These are phyloP conservation scores for Talaromyces sp. DNA, from an alignment of 2,329 filamentous ascomycete genomes.

Conservation along the genomic window DNA sequence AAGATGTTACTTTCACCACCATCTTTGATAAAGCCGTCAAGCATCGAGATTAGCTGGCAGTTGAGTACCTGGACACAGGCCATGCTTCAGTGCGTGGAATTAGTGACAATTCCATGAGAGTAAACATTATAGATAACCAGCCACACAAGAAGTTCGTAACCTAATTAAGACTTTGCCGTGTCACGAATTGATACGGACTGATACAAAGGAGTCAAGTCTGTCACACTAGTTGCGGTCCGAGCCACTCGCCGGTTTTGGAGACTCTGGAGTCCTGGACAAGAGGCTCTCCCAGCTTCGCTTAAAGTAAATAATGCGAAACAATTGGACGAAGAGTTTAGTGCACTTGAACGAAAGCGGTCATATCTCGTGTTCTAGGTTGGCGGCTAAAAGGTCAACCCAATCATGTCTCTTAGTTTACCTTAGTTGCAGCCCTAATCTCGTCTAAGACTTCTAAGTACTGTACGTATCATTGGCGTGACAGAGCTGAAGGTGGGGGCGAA, in stretches of 20 bases:
- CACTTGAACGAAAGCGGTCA: not conserved
- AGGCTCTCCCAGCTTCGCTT: not conserved
- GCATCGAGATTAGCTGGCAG: not conserved
- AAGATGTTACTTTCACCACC: not conserved
- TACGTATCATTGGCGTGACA: too few species aligned
- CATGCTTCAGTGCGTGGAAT: not conserved
- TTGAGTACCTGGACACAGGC: not conserved
- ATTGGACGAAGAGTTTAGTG: not conserved
- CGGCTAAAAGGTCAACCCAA: not conserved
- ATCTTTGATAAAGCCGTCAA: not conserved
- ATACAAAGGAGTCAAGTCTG: not conserved
- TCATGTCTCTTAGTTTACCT: not conserved
- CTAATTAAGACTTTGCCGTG: not conserved
- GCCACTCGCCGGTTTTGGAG: too few species aligned
- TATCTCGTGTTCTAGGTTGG: not conserved
- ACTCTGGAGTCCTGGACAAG: too few species aligned
- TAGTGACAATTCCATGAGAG: not conserved
- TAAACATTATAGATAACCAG: not conserved
- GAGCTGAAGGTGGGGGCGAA: too few species aligned
- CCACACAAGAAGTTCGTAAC: not conserved
- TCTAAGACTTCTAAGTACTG: too few species aligned
- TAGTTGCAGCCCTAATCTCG: not conserved
- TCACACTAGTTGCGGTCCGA: not conserved
- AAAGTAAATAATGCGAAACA: not conserved
- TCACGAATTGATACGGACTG: not conserved